Conservation (phyloP, 805 yeast genomes). For the Limtongia smithiae region DNA sequence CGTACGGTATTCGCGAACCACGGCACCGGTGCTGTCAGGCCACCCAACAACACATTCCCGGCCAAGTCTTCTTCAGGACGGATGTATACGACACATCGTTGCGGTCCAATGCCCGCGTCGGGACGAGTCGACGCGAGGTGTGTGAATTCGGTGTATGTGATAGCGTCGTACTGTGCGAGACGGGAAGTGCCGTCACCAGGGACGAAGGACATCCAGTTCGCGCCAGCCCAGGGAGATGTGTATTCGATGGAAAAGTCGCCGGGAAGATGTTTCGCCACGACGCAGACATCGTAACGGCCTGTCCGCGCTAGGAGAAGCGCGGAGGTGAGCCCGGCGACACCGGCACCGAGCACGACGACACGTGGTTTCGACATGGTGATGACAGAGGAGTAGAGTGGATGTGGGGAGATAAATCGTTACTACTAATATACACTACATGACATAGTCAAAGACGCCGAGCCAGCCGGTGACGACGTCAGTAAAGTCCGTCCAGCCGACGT, state of each 20-base stretch:
- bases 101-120: constrained; percentile 28
- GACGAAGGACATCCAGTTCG: constrained; percentile 32
- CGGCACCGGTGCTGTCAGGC: constrained; percentile 13
- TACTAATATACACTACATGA: not conserved
- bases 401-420: too few species aligned
- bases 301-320: constrained; percentile 45
- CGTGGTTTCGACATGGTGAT: too few species aligned
- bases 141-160: constrained; percentile 35
- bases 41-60: constrained; percentile 17
- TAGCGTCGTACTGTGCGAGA: constrained; percentile 34
- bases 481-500: constrained; percentile 67
- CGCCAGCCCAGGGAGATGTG: constrained; percentile 74
- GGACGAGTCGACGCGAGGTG: constrained; percentile 26
- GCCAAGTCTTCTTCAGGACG: constrained; percentile 14
- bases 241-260: constrained; percentile 73
- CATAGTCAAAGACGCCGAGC: constrained; percentile 12
- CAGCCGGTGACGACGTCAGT: constrained; percentile 25
- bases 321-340: constrained; percentile 55
- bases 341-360: too few species aligned
- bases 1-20: constrained; percentile 23
- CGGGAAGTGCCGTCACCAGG: constrained; percentile 12
- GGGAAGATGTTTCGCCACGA: constrained; percentile 65
- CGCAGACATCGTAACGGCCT: constrained; percentile 46
- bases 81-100: constrained; percentile 12
- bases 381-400: too few species aligned